phyloP scores from a whole-genome alignment of 2,329 filamentous ascomycete genomes.

The Trichophaea hybrida region DNA sequence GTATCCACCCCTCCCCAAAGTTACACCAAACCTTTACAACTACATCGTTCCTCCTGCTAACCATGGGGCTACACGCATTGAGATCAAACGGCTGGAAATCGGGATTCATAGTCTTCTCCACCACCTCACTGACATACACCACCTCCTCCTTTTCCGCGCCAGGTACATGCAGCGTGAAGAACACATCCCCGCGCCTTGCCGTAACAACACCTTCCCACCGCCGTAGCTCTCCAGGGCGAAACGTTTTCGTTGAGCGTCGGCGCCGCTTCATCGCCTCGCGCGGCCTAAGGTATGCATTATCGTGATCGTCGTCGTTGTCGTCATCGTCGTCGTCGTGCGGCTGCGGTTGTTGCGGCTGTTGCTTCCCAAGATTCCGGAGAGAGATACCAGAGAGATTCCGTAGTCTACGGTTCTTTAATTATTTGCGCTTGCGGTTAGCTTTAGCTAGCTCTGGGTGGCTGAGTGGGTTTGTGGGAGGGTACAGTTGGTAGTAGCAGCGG shows the following conservation, averaged over 20 bases:
- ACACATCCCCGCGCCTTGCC: conserved; percentile 36
- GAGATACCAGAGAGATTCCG: conserved; percentile 1
- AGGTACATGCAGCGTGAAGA: conserved; percentile 48
- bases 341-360: not conserved
- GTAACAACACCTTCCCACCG: conserved; percentile 5
- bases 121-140: conserved; percentile 50
- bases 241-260: not conserved
- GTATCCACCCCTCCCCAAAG: conserved; percentile 37
- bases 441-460: not conserved
- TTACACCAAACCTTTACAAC: conserved; percentile 45
- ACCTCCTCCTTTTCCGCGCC: conserved; percentile 33
- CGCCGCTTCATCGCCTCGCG: not conserved
- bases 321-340: conserved; percentile 5
- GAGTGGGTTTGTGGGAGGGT: conserved; percentile 2
- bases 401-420: conserved; percentile 5
- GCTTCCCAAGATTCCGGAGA: not conserved
- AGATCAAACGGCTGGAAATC: conserved; percentile 51
- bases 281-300: conserved; percentile 2
- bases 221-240: conserved; percentile 8
- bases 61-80: conserved; percentile 38
- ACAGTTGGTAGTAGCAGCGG: conserved; percentile 23
- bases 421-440: not conserved
- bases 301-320: not conserved
- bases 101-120: conserved; percentile 43
- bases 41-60: conserved; percentile 42